Evolutionary conservation across 148 eudicot genomes (phyloP).

Genomic region (Rhododendron ferrugineum): DNA sequence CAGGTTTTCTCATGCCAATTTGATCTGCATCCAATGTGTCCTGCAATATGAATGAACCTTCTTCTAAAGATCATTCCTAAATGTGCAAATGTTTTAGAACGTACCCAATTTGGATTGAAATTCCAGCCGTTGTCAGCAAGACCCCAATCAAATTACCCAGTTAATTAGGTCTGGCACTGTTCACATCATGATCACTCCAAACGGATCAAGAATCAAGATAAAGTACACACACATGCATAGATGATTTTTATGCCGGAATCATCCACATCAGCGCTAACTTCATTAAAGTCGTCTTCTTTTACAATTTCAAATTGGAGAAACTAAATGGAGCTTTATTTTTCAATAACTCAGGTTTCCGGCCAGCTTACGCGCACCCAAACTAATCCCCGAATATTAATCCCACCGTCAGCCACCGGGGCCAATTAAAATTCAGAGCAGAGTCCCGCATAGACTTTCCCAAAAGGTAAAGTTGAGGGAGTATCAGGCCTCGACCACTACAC

Average conservation of each 20-base stretch:
- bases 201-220: not conserved
- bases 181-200: not conserved
- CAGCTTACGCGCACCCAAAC: not conserved
- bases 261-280: not conserved
- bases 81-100: not conserved
- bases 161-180: not conserved
- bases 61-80: not conserved
- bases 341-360: not conserved
- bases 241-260: not conserved
- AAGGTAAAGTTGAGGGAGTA: not conserved
- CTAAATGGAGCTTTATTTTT: not conserved
- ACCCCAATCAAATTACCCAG: not conserved
- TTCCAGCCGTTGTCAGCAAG: not conserved
- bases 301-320: not conserved
- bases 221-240: not conserved
- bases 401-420: not conserved
- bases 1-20: not conserved
- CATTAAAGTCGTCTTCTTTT: not conserved
- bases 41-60: not conserved
- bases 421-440: not conserved
- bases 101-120: not conserved
- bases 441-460: too few relatives aligned
- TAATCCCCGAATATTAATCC: too few relatives aligned
- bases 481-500: not conserved
- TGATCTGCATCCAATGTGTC: not conserved